These are phyloP conservation scores for Candolleomyces aberdarensis DNA, from an alignment of 768 basidiomycete genomes.

Conservation along the genomic window DNA sequence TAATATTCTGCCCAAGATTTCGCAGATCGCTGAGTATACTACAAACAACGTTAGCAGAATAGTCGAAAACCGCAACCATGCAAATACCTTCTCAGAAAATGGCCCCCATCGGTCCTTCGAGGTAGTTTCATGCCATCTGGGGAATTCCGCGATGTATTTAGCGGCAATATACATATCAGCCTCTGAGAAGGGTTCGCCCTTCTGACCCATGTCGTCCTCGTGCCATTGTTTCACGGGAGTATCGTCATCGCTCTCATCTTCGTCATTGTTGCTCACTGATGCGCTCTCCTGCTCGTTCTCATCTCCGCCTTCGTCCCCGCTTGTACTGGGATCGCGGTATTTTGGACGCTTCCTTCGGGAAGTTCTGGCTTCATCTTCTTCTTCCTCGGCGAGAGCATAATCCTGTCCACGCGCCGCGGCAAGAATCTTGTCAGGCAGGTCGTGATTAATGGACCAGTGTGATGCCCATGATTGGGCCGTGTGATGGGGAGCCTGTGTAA, in stretches of 20 bases:
- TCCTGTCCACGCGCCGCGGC: conserved; percentile 38
- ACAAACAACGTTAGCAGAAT: conserved; percentile 5
- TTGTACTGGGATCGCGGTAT: conserved; percentile 14
- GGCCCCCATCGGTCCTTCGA: conserved; percentile 52
- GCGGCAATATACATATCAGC: conserved; percentile 63
- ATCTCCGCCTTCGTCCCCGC: conserved; percentile 24
- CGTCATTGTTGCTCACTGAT: conserved; percentile 15
- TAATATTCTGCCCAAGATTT: conserved; percentile 66
- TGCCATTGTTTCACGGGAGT: conserved; percentile 32
- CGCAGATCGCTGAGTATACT: conserved; percentile 53
- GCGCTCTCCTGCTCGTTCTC: conserved; percentile 12
- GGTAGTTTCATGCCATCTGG: conserved; percentile 41
- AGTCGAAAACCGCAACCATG: neutral
- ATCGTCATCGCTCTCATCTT: conserved; percentile 33
- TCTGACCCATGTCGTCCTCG: conserved; percentile 51
- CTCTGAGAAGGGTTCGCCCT: conserved; percentile 47
- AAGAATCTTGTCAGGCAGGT: conserved; percentile 64
- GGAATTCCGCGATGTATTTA: conserved; percentile 50
- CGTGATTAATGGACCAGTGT: conserved; percentile 66
- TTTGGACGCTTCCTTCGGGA: conserved; percentile 12
- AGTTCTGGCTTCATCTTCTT: conserved; percentile 15
- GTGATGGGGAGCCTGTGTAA: conserved; percentile 62
- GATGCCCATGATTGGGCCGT: conserved; percentile 58
- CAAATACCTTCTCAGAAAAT: conserved; percentile 47
- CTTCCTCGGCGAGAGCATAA: conserved; percentile 20